Conservation (phyloP, 148 eudicot genomes). For the Rhododendron henanense region DNA sequence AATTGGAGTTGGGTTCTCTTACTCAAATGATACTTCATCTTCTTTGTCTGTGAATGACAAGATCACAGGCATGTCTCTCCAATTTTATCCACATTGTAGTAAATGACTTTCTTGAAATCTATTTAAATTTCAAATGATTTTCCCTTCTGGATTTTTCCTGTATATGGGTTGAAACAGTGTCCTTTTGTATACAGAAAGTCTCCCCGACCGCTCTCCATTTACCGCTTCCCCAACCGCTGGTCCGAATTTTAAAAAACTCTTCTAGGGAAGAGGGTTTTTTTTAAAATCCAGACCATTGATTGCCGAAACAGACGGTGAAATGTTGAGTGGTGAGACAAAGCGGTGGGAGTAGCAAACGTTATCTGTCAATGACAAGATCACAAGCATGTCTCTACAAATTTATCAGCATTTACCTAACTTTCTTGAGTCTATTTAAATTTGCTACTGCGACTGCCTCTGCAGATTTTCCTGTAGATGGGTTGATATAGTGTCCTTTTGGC, state of each 20-base stretch:
- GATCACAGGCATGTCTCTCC: constrained; percentile 20
- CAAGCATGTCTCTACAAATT: neutral
- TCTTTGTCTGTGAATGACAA: constrained; percentile 20
- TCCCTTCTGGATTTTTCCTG: neutral
- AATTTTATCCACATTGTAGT: neutral
- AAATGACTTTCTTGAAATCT: neutral
- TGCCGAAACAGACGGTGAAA: too few species aligned
- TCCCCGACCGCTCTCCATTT: too few species aligned
- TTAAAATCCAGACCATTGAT: too few species aligned
- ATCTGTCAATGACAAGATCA: neutral
- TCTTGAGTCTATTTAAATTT: neutral
- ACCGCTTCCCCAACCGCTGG: too few species aligned
- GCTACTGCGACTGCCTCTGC: neutral
- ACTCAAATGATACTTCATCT: constrained; percentile 18
- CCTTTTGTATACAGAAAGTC: neutral
- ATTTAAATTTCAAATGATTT: neutral
- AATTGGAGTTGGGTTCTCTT: constrained; percentile 29
- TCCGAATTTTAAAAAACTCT: too few species aligned
- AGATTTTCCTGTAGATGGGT: neutral
- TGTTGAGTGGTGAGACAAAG: too few species aligned
- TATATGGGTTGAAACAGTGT: neutral
- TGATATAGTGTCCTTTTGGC: neutral
- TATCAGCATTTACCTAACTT: neutral
- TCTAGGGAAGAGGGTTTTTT: fast-evolving
- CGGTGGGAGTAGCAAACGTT: too few species aligned